These are phyloP conservation scores for Pestalotiopsis sp. DNA, from an alignment of 2,329 filamentous ascomycete genomes.

Conservation along the genomic window DNA sequence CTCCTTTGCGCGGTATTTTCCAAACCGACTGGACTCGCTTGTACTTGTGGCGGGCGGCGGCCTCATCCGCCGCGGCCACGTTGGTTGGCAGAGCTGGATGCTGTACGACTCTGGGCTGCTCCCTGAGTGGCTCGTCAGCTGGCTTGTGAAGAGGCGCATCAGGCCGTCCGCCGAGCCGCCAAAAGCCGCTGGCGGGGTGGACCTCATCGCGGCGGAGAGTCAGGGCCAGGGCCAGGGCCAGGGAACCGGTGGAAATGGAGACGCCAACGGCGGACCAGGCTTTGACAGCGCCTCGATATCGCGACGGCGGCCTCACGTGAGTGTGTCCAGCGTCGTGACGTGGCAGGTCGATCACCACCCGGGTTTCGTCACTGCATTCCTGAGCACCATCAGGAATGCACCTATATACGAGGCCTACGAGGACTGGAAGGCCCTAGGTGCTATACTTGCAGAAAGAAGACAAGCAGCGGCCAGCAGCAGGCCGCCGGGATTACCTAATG, in stretches of 20 bases:
- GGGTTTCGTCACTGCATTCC: slow-evolving; percentile 72
- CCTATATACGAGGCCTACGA: slow-evolving; percentile 68
- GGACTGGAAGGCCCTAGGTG: slow-evolving; percentile 62
- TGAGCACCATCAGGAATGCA: slow-evolving; percentile 70
- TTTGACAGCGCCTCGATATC: slow-evolving; percentile 56
- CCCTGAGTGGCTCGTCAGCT: slow-evolving; percentile 58
- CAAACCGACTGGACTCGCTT: slow-evolving; percentile 63
- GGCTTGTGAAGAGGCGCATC: slow-evolving; percentile 44
- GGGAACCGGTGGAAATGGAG: slow-evolving; percentile 31
- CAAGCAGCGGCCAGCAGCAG: slow-evolving; percentile 31
- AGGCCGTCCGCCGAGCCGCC: slow-evolving; percentile 21
- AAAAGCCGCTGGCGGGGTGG: slow-evolving; percentile 10
- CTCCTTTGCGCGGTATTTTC: slow-evolving; percentile 71
- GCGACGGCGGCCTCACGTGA: slow-evolving; percentile 51
- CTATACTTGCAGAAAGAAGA: slow-evolving; percentile 46
- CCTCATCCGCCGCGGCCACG: slow-evolving; percentile 64
- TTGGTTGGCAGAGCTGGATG: slow-evolving; percentile 62
- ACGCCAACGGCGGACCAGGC: slow-evolving; percentile 36
- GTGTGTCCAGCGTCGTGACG: slow-evolving; percentile 62
- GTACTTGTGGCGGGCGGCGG: slow-evolving; percentile 71
- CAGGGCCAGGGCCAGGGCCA: slow-evolving; percentile 22
- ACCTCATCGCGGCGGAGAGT: slow-evolving; percentile 26
- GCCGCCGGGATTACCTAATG: slow-evolving; percentile 37
- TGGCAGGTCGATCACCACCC: slow-evolving; percentile 71
- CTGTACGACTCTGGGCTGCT: slow-evolving; percentile 64